Evolutionary conservation across 148 eudicot species (phyloP), one percentile per base, ranked within the genome.

Genomic region (Mesembryanthemum crystallinum): DNA sequence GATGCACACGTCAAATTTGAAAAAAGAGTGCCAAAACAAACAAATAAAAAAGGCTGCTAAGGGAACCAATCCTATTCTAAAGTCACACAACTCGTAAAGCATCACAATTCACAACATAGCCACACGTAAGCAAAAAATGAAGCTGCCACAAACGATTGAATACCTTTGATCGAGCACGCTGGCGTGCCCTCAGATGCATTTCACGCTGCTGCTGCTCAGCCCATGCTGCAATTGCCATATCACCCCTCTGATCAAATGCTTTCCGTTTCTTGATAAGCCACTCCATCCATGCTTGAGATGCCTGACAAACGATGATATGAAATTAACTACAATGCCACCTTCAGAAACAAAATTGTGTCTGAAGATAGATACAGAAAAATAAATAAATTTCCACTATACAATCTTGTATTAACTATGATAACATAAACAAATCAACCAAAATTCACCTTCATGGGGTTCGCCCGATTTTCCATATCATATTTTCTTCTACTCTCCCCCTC

Each of bases 191-290:
- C 28, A 90, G 58, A 78, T 82, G 89, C 82, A 94, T 74, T 80
- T 92, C 97, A n/a, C 85, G 97, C 74, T 94, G 97, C 85, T 94
- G 98, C 83, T 94, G 98, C 79, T 94, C 98, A 76, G 98, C 97
- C 97, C 98, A 94, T 57, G 98, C 96, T 37, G 96, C 93, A 83
- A 94, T 87, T 23, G 98, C 97, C 97, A 92, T 90, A 76, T 94
- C 98, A 80, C 98, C 97, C 59, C 97, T 86, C 81, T 92, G 98
- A 78, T 94, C 91, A 82, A 94, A 94, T 52, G 98, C 97, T 83
- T 88, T 92, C 43, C 96, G 82, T 80, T 94, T 94, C 78, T 92
- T 94, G 75, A 92, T 87, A 17, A 94, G 88, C 98, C 97, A 94
- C 30, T 94, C 97, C 93, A 90, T 89, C 98, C 97, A 92, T 59